Conservation (phyloP, 768 basidiomycete species). For the Imleria badia region DNA sequence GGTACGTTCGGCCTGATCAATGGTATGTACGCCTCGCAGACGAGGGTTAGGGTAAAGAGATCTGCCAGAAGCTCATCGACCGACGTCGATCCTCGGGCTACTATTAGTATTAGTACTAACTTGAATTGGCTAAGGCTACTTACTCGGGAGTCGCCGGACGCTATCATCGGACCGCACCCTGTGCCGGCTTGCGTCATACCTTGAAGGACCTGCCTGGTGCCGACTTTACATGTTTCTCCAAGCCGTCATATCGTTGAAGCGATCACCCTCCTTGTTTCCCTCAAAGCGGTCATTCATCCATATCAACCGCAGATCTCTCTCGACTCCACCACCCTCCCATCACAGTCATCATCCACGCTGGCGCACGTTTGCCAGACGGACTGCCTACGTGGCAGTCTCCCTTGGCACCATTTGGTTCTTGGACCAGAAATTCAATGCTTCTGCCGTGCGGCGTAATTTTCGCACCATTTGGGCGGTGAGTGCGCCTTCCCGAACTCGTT, state of each 20-base stretch:
- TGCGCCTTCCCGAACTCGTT: background rate
- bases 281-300: background rate
- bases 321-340: background rate
- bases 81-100: background rate
- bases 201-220: background rate
- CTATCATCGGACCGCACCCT: too few species aligned
- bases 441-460: slow-evolving; percentile 46
- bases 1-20: too few species aligned
- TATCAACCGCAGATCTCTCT: slow-evolving; percentile 2
- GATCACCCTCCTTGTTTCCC: background rate
- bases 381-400: slow-evolving; percentile 25
- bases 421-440: slow-evolving; percentile 49
- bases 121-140: background rate
- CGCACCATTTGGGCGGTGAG: slow-evolving; percentile 52
- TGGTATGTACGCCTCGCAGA: background rate
- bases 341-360: slow-evolving; percentile 1
- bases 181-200: background rate
- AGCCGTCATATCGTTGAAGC: background rate
- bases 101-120: too few species aligned
- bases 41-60: background rate
- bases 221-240: slow-evolving; percentile 4
- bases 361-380: slow-evolving; percentile 19
- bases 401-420: slow-evolving; percentile 35
- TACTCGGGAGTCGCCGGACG: too few species aligned
- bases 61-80: background rate